Conservation (phyloP, 2,329 filamentous ascomycete species). For the Aspergillus novofumigatus region DNA sequence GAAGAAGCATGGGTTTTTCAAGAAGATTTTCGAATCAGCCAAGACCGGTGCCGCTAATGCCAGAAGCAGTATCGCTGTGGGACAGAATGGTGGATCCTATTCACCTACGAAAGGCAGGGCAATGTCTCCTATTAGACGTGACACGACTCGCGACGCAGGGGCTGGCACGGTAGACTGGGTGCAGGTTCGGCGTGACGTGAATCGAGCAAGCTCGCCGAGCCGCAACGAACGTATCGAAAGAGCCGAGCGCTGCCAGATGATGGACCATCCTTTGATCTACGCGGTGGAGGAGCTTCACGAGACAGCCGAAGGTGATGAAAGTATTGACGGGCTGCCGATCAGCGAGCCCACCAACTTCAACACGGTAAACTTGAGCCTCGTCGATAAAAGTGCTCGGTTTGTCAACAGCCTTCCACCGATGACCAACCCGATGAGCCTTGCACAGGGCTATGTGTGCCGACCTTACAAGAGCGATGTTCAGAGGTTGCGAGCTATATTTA, state of each 20-base stretch:
- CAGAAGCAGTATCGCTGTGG: slow-evolving; percentile 74
- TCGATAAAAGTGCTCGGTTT: slow-evolving; percentile 95
- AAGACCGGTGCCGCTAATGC: slow-evolving; percentile 91
- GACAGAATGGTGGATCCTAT: slow-evolving; percentile 44
- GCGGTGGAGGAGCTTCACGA: slow-evolving; percentile 86
- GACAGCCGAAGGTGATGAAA: slow-evolving; percentile 84
- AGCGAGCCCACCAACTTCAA: slow-evolving; percentile 76
- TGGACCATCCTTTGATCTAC: slow-evolving; percentile 82
- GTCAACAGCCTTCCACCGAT: slow-evolving; percentile 76
- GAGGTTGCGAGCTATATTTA: slow-evolving; percentile 88
- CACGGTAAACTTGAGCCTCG: slow-evolving; percentile 72
- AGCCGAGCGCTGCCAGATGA: slow-evolving; percentile 86
- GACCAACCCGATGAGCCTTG: slow-evolving; percentile 75
- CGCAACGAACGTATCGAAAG: slow-evolving; percentile 81
- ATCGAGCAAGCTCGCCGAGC: slow-evolving; percentile 89
- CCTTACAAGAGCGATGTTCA: slow-evolving; percentile 95
- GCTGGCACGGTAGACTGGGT: slow-evolving; percentile 77
- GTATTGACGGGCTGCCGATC: slow-evolving; percentile 78
- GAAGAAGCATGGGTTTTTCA: slow-evolving; percentile 87
- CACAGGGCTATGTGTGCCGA: slow-evolving; percentile 87
- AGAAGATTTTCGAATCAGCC: slow-evolving; percentile 88
- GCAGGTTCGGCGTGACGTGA: slow-evolving; percentile 93
- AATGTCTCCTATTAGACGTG: slow-evolving; percentile 42
- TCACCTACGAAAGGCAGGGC: slow-evolving; percentile 49
- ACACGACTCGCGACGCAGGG: slow-evolving; percentile 67